A percentile compares a stretch with the other conserved stretches of the same genome.
Evolutionary conservation across 345 rosid species (phyloP).

Genomic region (Eucalyptus polybractea): DNA sequence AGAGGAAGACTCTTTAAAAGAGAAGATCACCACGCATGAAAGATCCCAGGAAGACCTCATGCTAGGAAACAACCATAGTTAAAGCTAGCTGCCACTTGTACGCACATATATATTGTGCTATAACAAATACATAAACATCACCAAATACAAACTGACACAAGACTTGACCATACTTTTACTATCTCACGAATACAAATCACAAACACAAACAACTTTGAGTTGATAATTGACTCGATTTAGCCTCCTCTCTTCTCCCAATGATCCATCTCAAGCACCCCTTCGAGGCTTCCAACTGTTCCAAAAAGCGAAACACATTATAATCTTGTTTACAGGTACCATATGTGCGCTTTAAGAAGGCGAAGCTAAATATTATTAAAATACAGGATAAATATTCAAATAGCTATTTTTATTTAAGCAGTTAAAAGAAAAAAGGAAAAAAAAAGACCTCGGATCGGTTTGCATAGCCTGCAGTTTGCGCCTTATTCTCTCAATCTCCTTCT

Average conservation of each 20-base stretch:
- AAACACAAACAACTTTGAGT: not conserved
- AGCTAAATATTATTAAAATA: not conserved
- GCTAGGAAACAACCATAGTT: not conserved
- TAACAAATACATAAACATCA: not conserved
- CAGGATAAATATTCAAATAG: not conserved
- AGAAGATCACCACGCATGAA: not conserved
- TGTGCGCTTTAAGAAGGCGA: not conserved
- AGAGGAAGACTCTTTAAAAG: not conserved
- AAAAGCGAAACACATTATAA: not conserved
- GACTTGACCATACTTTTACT: not conserved
- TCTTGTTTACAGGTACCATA: not conserved
- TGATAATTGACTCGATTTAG: not conserved
- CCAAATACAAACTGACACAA: not conserved
- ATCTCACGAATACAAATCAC: not conserved
- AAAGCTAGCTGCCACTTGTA: not conserved
- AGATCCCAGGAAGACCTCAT: not conserved
- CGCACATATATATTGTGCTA: not conserved
- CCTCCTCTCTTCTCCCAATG: not conserved
- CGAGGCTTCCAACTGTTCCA: not conserved
- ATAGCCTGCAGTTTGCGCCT: not conserved
- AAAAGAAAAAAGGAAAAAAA: too few species aligned
- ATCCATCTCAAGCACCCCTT: not conserved
- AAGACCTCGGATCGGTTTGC: not conserved
- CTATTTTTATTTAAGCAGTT: not conserved
- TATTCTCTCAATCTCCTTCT: not conserved